Evolutionary conservation across 148 eudicot species (phyloP).

Genomic region (Hydrangea macrophylla): DNA sequence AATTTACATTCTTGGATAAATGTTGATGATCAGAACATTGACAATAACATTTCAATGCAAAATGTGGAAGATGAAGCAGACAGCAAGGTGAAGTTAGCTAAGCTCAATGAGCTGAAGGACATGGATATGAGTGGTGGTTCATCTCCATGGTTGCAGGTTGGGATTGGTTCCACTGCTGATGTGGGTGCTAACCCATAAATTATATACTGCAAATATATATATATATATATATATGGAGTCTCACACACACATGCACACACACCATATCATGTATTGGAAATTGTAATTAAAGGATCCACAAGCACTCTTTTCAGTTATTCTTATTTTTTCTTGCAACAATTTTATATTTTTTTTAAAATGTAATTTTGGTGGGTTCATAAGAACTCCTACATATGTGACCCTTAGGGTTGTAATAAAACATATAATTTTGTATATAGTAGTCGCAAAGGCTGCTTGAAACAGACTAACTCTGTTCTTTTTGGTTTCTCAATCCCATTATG

Average conservation of each 20-base stretch:
- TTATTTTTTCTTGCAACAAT: background rate
- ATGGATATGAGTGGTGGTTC: slow-evolving; percentile 37
- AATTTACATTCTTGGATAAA: slow-evolving; percentile 48
- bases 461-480: too few relatives aligned
- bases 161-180: slow-evolving; percentile 56
- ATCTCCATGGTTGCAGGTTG: slow-evolving; percentile 76
- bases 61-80: slow-evolving; percentile 72
- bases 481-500: too few relatives aligned
- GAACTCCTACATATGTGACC: background rate
- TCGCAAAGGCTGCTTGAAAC: too few relatives aligned
- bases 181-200: slow-evolving; percentile 37
- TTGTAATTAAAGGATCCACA: background rate
- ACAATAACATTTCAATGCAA: slow-evolving; percentile 16
- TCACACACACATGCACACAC: too few relatives aligned
- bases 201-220: background rate
- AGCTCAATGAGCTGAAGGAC: slow-evolving; percentile 65
- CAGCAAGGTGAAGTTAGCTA: slow-evolving; percentile 60
- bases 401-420: too few relatives aligned
- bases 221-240: background rate
- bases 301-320: background rate
- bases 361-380: background rate
- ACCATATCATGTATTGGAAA: background rate
- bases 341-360: too few relatives aligned
- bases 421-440: too few relatives aligned
- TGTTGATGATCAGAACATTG: slow-evolving; percentile 19